Evolutionary conservation across 352 stramenopile genomes (phyloP).

Genomic region (Phytophthora pini): DNA sequence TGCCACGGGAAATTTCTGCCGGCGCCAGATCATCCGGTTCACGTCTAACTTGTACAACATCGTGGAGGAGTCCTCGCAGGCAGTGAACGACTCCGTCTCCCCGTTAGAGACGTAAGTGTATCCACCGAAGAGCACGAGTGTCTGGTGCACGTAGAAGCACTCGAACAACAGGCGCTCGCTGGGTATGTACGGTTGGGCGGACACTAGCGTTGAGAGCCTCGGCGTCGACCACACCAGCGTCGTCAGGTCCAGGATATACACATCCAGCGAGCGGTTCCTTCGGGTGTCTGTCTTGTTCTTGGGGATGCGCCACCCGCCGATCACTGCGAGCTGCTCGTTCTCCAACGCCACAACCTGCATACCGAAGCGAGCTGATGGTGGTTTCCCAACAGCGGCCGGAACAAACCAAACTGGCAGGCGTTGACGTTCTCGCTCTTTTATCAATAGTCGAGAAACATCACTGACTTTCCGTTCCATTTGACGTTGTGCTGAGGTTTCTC

Average conservation of each 20-base stretch:
- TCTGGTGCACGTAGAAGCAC: conserved; percentile 50
- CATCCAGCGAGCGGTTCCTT: conserved; percentile 37
- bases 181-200: conserved; percentile 31
- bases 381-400: conserved; percentile 57
- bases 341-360: conserved; percentile 49
- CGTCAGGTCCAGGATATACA: conserved; percentile 57
- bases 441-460: conserved; percentile 14
- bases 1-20: conserved; percentile 33
- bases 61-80: conserved; percentile 32
- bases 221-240: conserved; percentile 60
- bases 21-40: conserved; percentile 73
- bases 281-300: conserved; percentile 14
- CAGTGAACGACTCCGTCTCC: conserved; percentile 46
- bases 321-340: conserved; percentile 49
- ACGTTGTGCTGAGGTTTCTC: not conserved
- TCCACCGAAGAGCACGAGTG: conserved; percentile 56
- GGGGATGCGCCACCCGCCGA: conserved; percentile 39
- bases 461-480: conserved; percentile 11
- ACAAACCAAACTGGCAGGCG: conserved; percentile 39
- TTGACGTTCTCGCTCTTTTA: conserved; percentile 19
- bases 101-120: conserved; percentile 50
- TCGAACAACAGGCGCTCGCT: conserved; percentile 56
- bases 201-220: conserved; percentile 48
- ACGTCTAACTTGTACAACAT: conserved; percentile 70
- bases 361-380: conserved; percentile 57